phyloP scores from a whole-genome alignment of 306 rosid species.

The Corylus heterophylla region DNA sequence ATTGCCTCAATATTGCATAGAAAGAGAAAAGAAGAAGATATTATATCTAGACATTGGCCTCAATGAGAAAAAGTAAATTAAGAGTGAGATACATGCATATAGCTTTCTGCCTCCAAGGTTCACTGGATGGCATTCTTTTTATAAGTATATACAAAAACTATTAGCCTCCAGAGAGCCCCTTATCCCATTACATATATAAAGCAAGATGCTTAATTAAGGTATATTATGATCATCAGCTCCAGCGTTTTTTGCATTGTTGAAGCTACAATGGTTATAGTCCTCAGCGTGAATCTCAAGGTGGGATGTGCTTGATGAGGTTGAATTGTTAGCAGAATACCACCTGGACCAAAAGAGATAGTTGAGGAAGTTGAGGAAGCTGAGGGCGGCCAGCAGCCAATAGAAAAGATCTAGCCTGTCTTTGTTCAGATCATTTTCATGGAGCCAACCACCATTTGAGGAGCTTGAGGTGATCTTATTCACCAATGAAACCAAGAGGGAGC shows the following conservation, averaged over 20 bases:
- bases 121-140: constrained; percentile 4
- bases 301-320: constrained; percentile 36
- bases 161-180: constrained; percentile 9
- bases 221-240: constrained; percentile 27
- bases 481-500: constrained; percentile 70
- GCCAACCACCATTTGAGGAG: constrained; percentile 62
- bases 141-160: constrained; percentile 12
- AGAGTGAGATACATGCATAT: not conserved
- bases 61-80: not conserved
- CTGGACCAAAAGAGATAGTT: constrained; percentile 78
- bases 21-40: too few relatives aligned
- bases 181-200: not conserved
- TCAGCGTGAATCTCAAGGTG: constrained; percentile 14
- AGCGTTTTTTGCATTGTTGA: constrained; percentile 26
- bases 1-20: too few relatives aligned
- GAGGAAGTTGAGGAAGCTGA: constrained; percentile 80
- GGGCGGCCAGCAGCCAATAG: constrained; percentile 72
- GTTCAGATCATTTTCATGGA: constrained; percentile 69
- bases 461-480: constrained; percentile 70
- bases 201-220: constrained; percentile 17
- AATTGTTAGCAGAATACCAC: constrained; percentile 49
- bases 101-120: constrained; percentile 3
- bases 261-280: constrained; percentile 16
- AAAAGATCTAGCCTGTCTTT: constrained; percentile 84
- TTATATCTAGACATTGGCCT: too few relatives aligned